Evolutionary conservation across 2,329 filamentous ascomycete genomes (phyloP), one percentile per base, ranked within the genome.

Genomic region (Orbilia oligospora): DNA sequence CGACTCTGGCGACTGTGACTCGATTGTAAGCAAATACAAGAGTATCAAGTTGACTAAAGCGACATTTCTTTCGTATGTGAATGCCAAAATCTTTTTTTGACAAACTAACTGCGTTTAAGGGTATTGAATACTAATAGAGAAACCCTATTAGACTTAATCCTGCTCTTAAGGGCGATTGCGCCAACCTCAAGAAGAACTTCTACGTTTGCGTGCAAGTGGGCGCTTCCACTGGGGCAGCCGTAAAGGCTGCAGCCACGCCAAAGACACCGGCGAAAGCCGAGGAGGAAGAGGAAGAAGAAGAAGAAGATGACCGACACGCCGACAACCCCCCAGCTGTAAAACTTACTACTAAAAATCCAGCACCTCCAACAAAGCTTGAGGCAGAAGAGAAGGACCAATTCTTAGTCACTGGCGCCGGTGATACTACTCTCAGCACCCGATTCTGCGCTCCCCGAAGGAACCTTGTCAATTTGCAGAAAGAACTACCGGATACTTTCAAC

Each of bases 401-500:
- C 30, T 5, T 51, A 1, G 33, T 72, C 14, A 30, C 55, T 4
- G 70, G 70, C 1, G 61, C 70, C 18, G 70, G 70, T 20, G 51
- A 66, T n/a, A 64, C 56, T 8, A 36, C 3, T 16, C 8, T 27
- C 0, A 24, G 6, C 10, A 18, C 56, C 4, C 33, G 56, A 18
- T 61, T 61, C 22, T 73, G 70, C 30, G 70, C 58, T 2, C 24
- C 58, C 5, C 36, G 70, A 24, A 38, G 65, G 30, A 61, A 73
- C 30, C 49, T 73, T 20, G 36, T 61, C 16, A 24, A 16, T 3
- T 9, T 78, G 10, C 63, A 72, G 14, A 36, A 4, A 6, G 20
- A 53, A 1, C 8, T 61, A 1, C 73, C 67, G 8, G 68, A 78
- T 56, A 53, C 51, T n/a, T 78, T 64, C 18, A 78, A 78, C 20